Evolutionary conservation across 2,329 filamentous ascomycete species (phyloP), one percentile per base, ranked within the genome.

Genomic region (Madurella mycetomatis): DNA sequence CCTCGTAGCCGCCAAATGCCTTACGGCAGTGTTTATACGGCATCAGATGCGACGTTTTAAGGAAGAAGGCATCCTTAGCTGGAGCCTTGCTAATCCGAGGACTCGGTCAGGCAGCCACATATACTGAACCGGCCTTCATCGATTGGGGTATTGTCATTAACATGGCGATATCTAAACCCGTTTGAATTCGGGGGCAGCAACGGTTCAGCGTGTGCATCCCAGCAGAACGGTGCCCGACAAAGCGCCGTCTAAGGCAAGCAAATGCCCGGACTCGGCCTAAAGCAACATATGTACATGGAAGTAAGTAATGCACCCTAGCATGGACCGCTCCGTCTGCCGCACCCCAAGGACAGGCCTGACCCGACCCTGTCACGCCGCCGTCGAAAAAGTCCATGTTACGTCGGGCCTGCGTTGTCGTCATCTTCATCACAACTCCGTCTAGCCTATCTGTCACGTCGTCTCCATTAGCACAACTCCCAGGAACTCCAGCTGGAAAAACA

Each of bases 381-480:
- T 4, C 34, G 34, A 15, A 11, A 2, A 37, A 2, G 34, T 11
- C 2, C 9, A 11, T 37, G 44, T 37, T 44, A 47, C 41, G 44
- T 44, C 43, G 40, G 47, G 25, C 32, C 31, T 40, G 25, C 19
- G 47, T 41, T 47, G 34, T 37, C 42, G 25, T 46, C 34, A 34
- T 45, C 51, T 39, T 44, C 19, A 11, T 32, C 43, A 25, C 13
- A 8, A 4, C 7, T 25, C 25, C 4, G 42, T 25, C 11, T 11
- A 15, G 34, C 34, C 13, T 18, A 18, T 25, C 31, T 11, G 17
- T 17, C 40, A 12, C 32, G 43, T 44, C 40, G 47, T 49, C 45
- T 51, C 54, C 60, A 58, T 62, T 55, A 59, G 32, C 46, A 49
- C 40, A 55, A 57, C 19, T 45, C 53, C 41, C 32, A 16, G 16